Evolutionary conservation across 257 asterid genomes (phyloP), one percentile per base, ranked within the genome.

Genomic region (Parsonsia alboflavescens): DNA sequence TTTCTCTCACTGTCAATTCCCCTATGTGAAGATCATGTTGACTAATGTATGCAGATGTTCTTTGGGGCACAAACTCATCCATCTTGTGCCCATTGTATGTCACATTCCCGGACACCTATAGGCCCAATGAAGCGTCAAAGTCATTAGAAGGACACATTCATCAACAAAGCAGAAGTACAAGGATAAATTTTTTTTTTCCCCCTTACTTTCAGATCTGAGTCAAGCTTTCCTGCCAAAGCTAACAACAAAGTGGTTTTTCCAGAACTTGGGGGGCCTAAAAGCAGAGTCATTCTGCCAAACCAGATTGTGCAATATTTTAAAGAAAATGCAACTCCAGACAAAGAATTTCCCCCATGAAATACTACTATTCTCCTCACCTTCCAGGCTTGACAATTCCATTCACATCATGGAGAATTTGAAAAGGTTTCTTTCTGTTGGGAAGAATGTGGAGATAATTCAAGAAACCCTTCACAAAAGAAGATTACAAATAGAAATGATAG

Each of bases 151-250:
- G 68, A 72, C 8, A 61, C 17, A 56, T 17, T 8, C 49, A 36
- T 44, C 39, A 33, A 22, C 24, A 53, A n/a, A 42, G 24, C 12
- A 44, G 24, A 10, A 16, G 72, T 10, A n/a, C 15, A 44, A 44
- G 9, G n/a, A 44, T 19, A 5, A 8, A 33, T 33, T 39, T 12
- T 17, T 22, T 50, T 42, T 33, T 68, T 69, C 73, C 74, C 83
- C 74, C 83, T 82, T 82, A 92, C 96, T 75, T 89, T 84, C 12
- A 90, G 74, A 73, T 86, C 82, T 3, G 78, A 76, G 77, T 88
- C 94, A 5, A 92, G 97, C 75, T 89, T 90, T 76, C 97, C 97
- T 52, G 98, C 94, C 86, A 92, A 86, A 15, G 94, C 98, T 59
- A 92, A 75, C 64, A 92, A 80, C 85, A 92, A 70, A 19, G 97